phyloP scores from a whole-genome alignment of 202 grass and related monocot genomes.

The Dendrocalamus latiflorus region DNA sequence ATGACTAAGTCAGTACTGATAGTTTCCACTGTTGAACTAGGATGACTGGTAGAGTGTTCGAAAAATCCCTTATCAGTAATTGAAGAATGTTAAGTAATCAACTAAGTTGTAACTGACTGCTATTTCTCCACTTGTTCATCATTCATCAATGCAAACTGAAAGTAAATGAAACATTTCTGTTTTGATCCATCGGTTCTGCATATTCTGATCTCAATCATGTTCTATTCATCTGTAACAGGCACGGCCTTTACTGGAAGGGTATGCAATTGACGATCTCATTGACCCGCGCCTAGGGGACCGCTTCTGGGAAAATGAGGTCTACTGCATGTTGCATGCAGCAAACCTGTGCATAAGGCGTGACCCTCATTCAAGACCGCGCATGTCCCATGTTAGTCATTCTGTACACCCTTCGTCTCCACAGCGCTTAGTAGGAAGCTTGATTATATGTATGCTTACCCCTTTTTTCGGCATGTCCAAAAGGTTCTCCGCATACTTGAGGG shows the following conservation, averaged over 20 bases:
- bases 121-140: neutral
- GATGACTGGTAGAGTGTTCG: neutral
- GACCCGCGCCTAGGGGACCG: constrained; percentile 52
- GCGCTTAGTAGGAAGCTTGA: neutral
- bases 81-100: neutral
- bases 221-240: constrained; percentile 38
- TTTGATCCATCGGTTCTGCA: neutral
- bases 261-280: constrained; percentile 51
- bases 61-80: neutral
- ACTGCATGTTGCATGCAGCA: constrained; percentile 92
- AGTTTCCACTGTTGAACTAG: neutral
- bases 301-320: constrained; percentile 70
- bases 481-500: constrained; percentile 92
- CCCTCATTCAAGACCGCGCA: constrained; percentile 72
- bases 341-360: constrained; percentile 85
- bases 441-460: neutral
- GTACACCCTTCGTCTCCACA: neutral
- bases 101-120: neutral
- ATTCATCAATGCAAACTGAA: neutral
- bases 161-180: neutral
- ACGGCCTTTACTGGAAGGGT: constrained; percentile 68
- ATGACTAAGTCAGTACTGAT: neutral
- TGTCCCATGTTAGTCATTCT: constrained; percentile 71
- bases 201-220: neutral
- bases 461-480: constrained; percentile 5